Evolutionary conservation across 2,329 filamentous ascomycete genomes (phyloP), one percentile per base, ranked within the genome.

Genomic region (Xylaria sp.): DNA sequence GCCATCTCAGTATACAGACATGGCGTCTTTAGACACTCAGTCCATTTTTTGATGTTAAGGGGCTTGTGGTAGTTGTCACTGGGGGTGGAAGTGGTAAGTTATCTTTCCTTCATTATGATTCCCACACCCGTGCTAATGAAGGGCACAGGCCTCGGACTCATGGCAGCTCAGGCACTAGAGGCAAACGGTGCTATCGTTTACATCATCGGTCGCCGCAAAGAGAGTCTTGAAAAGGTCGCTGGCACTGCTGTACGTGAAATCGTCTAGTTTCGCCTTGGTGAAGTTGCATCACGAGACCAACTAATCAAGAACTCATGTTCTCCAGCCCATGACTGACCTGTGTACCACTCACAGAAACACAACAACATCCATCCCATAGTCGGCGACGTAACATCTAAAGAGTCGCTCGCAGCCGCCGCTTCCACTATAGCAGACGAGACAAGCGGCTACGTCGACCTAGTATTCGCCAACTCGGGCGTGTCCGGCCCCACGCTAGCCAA

Each of bases 391-490:
- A 74, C 72, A 2, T 71, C 58, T 33, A 69, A 82, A 80, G 61
- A 74, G 70, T 42, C 84, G 84, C 75, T 82, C 2, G 37, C 50
- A 15, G 85, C 84, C 21, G 87, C 89, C 67, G 86, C 87, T 49
- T 64, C 69, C 88, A 67, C 86, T 86, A 58, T 66, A 66, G 6
- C 80, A 78, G 66, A 75, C 89, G 58, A 77, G 79, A 19, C 76
- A 77, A n/a, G 82, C 82, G 68, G 82, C 58, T 80, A 84, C 70
- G 81, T 89, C 68, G 84, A 87, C 65, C 80, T 90, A 42, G 77
- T 89, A 4, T 76, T 86, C 74, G 82, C 80, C 70, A 83, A 82
- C 61, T 86, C 88, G 1, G 88, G 88, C 1, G 83, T 87, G 21
- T 2, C 28, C 0, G 71, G 71, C 15, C 70, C 72, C 7, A 60